These are phyloP conservation scores for Lithospermum erythrorhizon DNA, from an alignment of 257 asterid genomes.

Conservation along the genomic window DNA sequence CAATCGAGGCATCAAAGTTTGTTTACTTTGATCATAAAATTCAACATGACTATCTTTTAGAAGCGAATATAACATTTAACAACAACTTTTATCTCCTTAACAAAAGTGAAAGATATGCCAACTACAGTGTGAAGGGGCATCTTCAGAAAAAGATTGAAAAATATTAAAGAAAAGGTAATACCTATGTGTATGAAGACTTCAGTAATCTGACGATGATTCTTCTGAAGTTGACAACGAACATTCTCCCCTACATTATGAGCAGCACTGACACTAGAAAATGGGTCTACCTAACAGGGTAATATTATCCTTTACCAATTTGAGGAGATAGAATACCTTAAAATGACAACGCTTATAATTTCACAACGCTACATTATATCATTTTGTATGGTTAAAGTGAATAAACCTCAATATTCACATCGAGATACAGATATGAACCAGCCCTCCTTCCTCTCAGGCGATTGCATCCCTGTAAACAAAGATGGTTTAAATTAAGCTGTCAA, in stretches of 20 bases:
- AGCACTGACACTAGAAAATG: slow-evolving; percentile 90
- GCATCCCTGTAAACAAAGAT: slow-evolving; percentile 44
- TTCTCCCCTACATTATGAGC: slow-evolving; percentile 83
- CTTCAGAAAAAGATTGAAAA: background rate
- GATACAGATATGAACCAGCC: slow-evolving; percentile 86
- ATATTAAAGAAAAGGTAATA: slow-evolving; percentile 12
- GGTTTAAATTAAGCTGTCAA: background rate
- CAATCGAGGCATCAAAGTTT: too few relatives aligned
- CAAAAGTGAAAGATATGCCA: background rate
- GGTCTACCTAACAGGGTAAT: slow-evolving; percentile 56
- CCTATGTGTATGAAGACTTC: slow-evolving; percentile 95
- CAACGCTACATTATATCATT: background rate
- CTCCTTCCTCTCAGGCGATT: slow-evolving; percentile 84
- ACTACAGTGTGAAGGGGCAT: background rate
- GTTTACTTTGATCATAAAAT: too few relatives aligned
- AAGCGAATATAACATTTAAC: too few relatives aligned
- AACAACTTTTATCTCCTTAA: too few relatives aligned
- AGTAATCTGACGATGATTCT: slow-evolving; percentile 66
- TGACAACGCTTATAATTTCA: background rate
- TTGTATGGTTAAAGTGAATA: slow-evolving; percentile 5
- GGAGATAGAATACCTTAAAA: background rate
- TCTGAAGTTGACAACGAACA: slow-evolving; percentile 64
- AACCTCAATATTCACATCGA: slow-evolving; percentile 88
- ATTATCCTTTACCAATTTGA: slow-evolving; percentile 9
- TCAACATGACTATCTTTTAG: too few relatives aligned